These are phyloP conservation scores for Hymenoscyphus repandus DNA, from an alignment of 2,329 filamentous ascomycete species.

Conservation along the genomic window DNA sequence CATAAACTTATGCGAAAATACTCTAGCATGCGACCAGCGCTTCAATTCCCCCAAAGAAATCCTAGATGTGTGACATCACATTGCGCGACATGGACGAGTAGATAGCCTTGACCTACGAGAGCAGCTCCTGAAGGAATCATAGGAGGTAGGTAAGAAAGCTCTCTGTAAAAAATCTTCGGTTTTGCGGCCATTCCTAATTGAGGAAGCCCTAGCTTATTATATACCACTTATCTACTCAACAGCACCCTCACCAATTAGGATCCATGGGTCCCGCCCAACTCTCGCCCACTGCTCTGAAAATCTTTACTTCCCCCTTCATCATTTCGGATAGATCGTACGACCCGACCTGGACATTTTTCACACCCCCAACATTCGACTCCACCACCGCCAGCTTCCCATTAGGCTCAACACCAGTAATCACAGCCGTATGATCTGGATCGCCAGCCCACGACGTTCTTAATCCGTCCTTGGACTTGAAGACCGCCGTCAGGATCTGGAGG, in stretches of 20 bases:
- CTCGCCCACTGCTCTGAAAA: conserved; percentile 29
- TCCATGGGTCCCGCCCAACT: conserved; percentile 28
- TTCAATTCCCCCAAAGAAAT: too few species aligned
- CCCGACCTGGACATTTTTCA: conserved; percentile 28
- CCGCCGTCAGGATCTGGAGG: conserved; percentile 30
- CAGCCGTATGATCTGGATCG: conserved; percentile 32
- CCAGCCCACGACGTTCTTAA: conserved; percentile 26
- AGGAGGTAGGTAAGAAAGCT: too few species aligned
- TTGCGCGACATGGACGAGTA: too few species aligned
- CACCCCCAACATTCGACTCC: conserved; percentile 31
- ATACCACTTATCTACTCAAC: too few species aligned
- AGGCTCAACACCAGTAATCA: conserved; percentile 26
- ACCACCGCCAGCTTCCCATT: conserved; percentile 28
- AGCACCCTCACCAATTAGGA: conserved; percentile 28
- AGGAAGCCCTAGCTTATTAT: too few species aligned
- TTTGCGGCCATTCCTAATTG: too few species aligned
- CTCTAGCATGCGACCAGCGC: too few species aligned
- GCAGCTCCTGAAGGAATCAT: too few species aligned
- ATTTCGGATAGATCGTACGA: conserved; percentile 28
- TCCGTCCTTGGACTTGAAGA: conserved; percentile 27
- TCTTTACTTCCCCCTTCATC: conserved; percentile 29
- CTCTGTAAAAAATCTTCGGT: too few species aligned
- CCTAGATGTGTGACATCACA: too few species aligned
- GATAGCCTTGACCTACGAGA: too few species aligned
- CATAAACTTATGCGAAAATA: too few species aligned